Base-by-base conservation (phyloP, 108 stramenopile genomes). In the Conticribra guillardii region DNA sequence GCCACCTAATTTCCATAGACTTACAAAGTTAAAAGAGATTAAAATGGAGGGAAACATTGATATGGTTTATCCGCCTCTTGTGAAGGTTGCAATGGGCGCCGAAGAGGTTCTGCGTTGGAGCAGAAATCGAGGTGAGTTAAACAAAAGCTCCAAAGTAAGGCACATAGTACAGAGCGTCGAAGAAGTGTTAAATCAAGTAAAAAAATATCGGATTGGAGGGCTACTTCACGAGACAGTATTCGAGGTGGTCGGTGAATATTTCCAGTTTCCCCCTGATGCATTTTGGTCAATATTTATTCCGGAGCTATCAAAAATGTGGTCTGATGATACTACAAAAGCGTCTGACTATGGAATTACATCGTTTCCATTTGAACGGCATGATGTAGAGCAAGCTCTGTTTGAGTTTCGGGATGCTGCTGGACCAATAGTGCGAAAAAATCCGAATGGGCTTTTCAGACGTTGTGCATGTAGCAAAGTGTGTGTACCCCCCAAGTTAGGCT, bases 91-190 rank as follows among this genome's bases (percentile, higher is more conserved):
- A 19, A 41, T 50, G 50, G 82, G 82, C 4, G 62, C 77, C 8
- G 67, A 72, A 52, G 67, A 66, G 49, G 72, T 82, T 11, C 50
- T 82, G 17, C 65, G 66, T 22, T 82, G 82, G 82, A 82, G 82
- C 44, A 65, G 73, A 26, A 71, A 53, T 28, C 67, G 82, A 21
- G 54, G 51, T 1, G 56, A 64, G 11, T 54, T 49, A 49, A 47
- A 48, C 7, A 67, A 67, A 14, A 62, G 28, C 21, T 67, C 34
- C 4, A 75, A 71, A 26, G 67, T 76, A n/a, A 69, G 64, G 69
- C 61, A 59, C 19, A 76, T 81, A 9, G 69, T 81, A 11, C 60
- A 76, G 18, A 76, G 64, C 34, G 27, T 81, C 4, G 57, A 59
- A 31, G 80, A 81, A 16, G 58, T 81, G 16, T 53, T 81, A 32